Evolutionary conservation across 192 early-diverging fungal species (phyloP), one percentile per base, ranked within the genome.

Genomic region (Coemansia sp.): DNA sequence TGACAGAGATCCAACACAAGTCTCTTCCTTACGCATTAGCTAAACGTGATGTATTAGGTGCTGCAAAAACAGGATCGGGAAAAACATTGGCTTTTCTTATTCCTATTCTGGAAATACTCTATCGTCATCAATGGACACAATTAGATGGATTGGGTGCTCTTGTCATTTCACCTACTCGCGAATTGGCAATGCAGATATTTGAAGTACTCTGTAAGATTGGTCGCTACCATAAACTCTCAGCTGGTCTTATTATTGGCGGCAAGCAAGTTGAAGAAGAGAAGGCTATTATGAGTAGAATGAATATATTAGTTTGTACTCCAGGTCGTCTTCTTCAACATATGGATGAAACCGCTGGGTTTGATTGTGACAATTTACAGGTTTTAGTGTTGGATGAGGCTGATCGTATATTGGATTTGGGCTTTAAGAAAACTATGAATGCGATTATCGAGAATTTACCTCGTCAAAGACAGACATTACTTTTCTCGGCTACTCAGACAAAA

Each of bases 401-500:
- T 71, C 81, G 91, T 21, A 91, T 94, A 66, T 76, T 94, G 70
- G 92, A 94, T 71, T 85, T 93, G 85, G 92, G 92, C n/a, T 94
- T 94, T 74, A 86, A 89, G 57, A 89, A 88, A 52, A 87, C 87
- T 1, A 71, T 94, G 57, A 94, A 94, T 65, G 92, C 92, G 20
- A 91, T 94, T 57, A 80, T 94, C 11, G 89, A 85, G 54, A 92
- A 92, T 62, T 71, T 99, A 73, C 95, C 95, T 17, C 85, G 72
- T 29, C 77, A 91, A 27, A 84, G 97, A 27, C 95, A 96, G 67
- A 99, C 97, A 2, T 84, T 98, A 66, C 76, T 99, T 53, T 99
- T 99, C 62, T 97, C 95, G 39, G 97, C 97, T 5, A 99, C 97
- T 9, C 95, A 98, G 84, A 98, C 97, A 14, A 95, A 95, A 55